Evolutionary conservation across 164 flowering plant species (phyloP), one percentile per base, ranked within the genome.

Genomic region (Hamamelis virginiana): DNA sequence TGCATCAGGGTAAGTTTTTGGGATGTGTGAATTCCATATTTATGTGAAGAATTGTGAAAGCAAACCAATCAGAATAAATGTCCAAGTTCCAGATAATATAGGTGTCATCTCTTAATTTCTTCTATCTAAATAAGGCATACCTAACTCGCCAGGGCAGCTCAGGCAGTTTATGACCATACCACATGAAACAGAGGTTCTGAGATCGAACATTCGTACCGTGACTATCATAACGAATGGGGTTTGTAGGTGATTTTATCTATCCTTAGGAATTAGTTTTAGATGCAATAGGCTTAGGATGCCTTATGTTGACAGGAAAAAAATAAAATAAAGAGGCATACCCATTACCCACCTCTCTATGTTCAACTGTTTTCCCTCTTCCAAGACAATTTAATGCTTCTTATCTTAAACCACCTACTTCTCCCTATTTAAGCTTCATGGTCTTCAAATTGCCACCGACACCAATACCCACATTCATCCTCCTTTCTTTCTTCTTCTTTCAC

Each of bases 381-480:
- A n/a, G n/a, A n/a, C 58, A 19, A 55, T 55, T 55, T 55, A 55
- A 55, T 55, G 58, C 51, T 15, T 44, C 26, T 47, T 63, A 16
- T 63, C 68, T 65, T 25, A 22, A 58, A 1, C 5, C 22, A 19
- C 60, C 23, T 27, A 11, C 9, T 38, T 66, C 60, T 38, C 16
- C 47, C 47, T 52, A 66, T 66, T 33, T 12, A 66, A 55, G 26
- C 25, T 2, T 6, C 41, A 33, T 33, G 2, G 41, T 6, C 41
- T 33, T 33, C 41, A 6, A 2, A 33, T 33, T 47, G 50, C 10
- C 16, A 15, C 58, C 58, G 21, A 55, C 23, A 12, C 19, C 58
- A 55, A 19, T 12, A 55, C 26, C 25, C 45, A 28, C 25, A 12
- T 27, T 33, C 47, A 50, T 19, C 16, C 48, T 26, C 53, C 57